A percentile compares a stretch with the other conserved stretches of the same genome.
These are phyloP conservation scores for Aspergillus hancockii DNA, from an alignment of 495 filamentous ascomycete species.

Conservation along the genomic window DNA sequence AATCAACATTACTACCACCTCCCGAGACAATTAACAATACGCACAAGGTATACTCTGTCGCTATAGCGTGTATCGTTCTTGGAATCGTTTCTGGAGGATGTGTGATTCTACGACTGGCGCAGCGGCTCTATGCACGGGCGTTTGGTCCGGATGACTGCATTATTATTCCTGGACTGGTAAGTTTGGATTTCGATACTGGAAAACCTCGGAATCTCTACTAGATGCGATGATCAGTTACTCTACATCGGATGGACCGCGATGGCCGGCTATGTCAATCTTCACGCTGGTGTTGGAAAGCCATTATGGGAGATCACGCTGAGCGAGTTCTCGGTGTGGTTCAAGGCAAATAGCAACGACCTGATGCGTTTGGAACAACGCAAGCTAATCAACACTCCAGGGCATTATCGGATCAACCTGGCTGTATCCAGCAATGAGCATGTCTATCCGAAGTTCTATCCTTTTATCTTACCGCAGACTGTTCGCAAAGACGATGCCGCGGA, in stretches of 20 bases:
- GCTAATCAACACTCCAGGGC: too few species aligned
- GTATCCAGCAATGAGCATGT: conserved; percentile 3
- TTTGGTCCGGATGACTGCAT: not conserved
- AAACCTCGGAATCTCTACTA: too few species aligned
- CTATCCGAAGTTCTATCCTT: conserved; percentile 1
- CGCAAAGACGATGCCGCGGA: not conserved
- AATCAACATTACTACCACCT: not conserved
- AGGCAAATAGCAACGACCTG: too few species aligned
- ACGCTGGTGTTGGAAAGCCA: not conserved
- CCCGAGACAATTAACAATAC: not conserved
- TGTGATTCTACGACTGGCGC: not conserved
- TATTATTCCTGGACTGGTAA: conserved; percentile 3
- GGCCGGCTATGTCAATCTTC: conserved; percentile 1
- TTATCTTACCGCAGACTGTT: not conserved
- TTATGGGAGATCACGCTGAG: not conserved
- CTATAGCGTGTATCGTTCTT: not conserved
- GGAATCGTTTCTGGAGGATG: not conserved
- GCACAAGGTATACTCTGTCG: not conserved
- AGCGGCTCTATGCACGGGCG: not conserved
- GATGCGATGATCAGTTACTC: too few species aligned
- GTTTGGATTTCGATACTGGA: too few species aligned
- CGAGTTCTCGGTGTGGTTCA: not conserved
- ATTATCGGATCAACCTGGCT: not conserved
- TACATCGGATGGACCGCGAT: conserved; percentile 4
- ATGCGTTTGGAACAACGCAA: too few species aligned